Evolutionary conservation across 2,329 filamentous ascomycete species (phyloP).

Genomic region (Falciphora oryzae): DNA sequence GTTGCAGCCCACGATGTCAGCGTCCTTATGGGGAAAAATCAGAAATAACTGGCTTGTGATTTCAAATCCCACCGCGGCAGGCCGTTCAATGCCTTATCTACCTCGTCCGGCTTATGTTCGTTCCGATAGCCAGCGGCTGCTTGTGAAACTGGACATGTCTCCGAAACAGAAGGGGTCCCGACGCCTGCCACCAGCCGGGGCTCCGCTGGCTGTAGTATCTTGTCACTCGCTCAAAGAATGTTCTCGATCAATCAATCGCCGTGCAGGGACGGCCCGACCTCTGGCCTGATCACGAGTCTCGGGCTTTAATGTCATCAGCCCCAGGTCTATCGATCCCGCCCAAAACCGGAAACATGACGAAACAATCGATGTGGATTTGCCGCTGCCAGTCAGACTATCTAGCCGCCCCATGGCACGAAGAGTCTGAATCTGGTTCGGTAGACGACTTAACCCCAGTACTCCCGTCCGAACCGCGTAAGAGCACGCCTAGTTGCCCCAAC

Average conservation of each 20-base stretch:
- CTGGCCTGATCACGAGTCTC: not conserved
- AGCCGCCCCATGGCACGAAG: not conserved
- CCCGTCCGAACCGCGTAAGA: not conserved
- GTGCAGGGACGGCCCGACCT: no score
- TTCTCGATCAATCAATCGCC: not conserved
- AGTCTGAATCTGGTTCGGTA: not conserved
- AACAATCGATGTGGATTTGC: not conserved
- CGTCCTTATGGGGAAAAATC: not conserved
- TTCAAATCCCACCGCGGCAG: not conserved
- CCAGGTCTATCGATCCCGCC: not conserved
- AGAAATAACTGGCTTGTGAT: not conserved
- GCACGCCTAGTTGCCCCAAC: not conserved
- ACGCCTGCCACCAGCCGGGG: not conserved
- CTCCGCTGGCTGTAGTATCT: not conserved
- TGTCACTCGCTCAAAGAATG: not conserved
- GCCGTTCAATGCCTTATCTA: not conserved
- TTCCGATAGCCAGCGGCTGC: slow-evolving; percentile 20
- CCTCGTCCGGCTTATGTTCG: slow-evolving; percentile 16
- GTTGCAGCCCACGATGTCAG: not conserved
- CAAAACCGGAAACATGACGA: not conserved
- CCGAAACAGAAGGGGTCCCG: slow-evolving; percentile 19
- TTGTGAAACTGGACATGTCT: slow-evolving; percentile 19
- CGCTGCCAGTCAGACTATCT: not conserved
- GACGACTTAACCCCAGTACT: not conserved
- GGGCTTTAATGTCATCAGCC: not conserved